Base-by-base conservation (phyloP, 2,329 filamentous ascomycete species). In the Eurotiales sp. region DNA sequence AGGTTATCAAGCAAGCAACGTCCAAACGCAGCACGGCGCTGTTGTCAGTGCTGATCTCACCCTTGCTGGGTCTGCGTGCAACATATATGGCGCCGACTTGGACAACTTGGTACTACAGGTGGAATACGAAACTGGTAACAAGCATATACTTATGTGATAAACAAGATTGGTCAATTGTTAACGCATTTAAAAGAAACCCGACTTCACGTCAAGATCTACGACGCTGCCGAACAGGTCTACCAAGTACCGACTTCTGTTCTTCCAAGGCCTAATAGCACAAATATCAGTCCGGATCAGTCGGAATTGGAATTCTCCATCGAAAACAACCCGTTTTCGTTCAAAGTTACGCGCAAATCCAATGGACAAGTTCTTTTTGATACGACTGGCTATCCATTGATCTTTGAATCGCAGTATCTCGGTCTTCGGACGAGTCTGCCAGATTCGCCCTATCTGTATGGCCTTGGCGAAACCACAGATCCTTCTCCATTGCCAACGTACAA, bases 361-460 rank as follows among this genome's bases (percentile, higher is more conserved):
- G 53, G 65, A 8, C 64, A 73, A 50, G 63, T 70, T 0, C 60
- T 90, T 8, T 89, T 90, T 64, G 84, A 91, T 60, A 88, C 86
- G 0, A 82, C 82, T 0, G 84, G 78, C 1, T 79, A 80, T 3
- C 74, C 76, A 8, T 71, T 93, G 10, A 74, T 93, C 39, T 93
- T 90, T 59, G 85, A 93, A 69, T 82, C 82, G 10, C 88, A 93
- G 66, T 93, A 90, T 61, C 69, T 93, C 21, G 81, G 84, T 17
- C 74, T 92, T 53, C 79, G 86, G 39, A 91, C 88, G 2, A 80
- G 76, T 54, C 74, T 93, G 10, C 87, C 88, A 0, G 67, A 80
- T 1, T 74, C 83, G 48, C 86, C 87, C 0, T 82, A 86, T 59
- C 72, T 93, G 5, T 93, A 93, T 63, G 88, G 89, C 0, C 76